Base-by-base conservation (phyloP, 495 filamentous ascomycete species). In the Trichoderma virens region DNA sequence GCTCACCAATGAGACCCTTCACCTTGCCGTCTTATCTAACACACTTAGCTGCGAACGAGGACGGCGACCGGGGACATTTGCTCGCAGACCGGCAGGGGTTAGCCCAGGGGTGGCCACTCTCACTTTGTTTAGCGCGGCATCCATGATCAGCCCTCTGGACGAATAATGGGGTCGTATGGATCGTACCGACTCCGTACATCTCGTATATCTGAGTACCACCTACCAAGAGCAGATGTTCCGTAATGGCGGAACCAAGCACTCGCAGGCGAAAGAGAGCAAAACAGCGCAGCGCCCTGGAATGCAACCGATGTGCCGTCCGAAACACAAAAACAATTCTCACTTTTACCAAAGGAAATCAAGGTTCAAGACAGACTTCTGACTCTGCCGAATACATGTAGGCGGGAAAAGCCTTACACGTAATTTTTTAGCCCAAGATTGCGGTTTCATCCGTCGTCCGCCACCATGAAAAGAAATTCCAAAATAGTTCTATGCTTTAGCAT, bases 151-250 rank as follows among this genome's bases (percentile, higher is more conserved):
- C 51, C 51, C 14, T 56, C 51, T 11, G 0, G 9, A 28, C 4
- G 28, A 56, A 28, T 0, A 13, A 56, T 18, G 51, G 51, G 51
- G 51, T 56, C 51, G 51, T 30, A 56, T 56, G 51, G 51, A 56
- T 56, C 51, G 51, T 56, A 28, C 51, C 51, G 51, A 25, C n/a
- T 30, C 51, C 51, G 51, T 56, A 56, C 51, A 56, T 56, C 51
- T 56, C 51, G 51, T 56, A 56, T 56, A 56, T 56, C 51, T 56
- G 8, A 3, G 51, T 56, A 56, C 51, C 27, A 56, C 51, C 51
- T 56, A 30, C 51, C 27, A 18, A 14, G 7, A 56, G 2, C 8
- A 56, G 51, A 27, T 56, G 27, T 9, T 56, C 51, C 51, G 51
- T 6, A 47, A n/a, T n/a, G n/a, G 5, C 43, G 5, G 5, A 18